phyloP scores from a whole-genome alignment of 129 eudicot species.

The Deinandra increscens region DNA sequence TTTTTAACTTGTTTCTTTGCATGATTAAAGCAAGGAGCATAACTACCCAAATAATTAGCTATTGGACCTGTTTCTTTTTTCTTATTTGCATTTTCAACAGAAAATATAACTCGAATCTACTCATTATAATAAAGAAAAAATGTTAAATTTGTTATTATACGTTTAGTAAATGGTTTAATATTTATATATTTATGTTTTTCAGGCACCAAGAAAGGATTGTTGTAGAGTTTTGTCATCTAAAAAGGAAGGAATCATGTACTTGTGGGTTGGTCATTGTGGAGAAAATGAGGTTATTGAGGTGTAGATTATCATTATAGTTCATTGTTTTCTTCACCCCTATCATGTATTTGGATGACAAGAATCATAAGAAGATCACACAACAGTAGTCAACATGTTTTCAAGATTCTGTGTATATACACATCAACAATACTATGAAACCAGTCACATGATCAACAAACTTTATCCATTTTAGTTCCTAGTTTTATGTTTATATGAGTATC shows the following conservation, averaged over 20 bases:
- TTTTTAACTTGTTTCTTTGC: no score
- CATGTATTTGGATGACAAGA: conserved; percentile 14
- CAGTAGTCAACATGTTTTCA: conserved; percentile 3
- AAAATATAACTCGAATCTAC: background rate
- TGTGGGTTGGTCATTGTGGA: conserved; percentile 71
- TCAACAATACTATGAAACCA: conserved; percentile 1
- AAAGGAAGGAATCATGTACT: conserved; percentile 41
- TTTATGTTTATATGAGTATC: background rate
- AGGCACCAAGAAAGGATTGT: conserved; percentile 92
- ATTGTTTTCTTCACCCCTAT: background rate
- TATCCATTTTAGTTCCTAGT: background rate
- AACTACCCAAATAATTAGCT: no score
- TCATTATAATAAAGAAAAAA: background rate
- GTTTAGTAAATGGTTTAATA: background rate
- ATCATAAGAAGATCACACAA: conserved; percentile 5
- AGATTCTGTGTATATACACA: background rate
- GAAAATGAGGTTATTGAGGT: conserved; percentile 53
- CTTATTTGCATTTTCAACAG: background rate
- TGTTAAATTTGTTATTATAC: no score
- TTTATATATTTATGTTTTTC: conserved; percentile 16
- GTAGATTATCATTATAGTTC: conserved; percentile 23
- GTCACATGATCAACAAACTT: background rate
- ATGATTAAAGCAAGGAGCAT: no score
- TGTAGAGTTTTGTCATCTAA: conserved; percentile 63
- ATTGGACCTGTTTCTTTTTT: background rate